These are phyloP conservation scores for Rhododendron griersonianum DNA, from an alignment of 148 eudicot genomes.

Conservation along the genomic window DNA sequence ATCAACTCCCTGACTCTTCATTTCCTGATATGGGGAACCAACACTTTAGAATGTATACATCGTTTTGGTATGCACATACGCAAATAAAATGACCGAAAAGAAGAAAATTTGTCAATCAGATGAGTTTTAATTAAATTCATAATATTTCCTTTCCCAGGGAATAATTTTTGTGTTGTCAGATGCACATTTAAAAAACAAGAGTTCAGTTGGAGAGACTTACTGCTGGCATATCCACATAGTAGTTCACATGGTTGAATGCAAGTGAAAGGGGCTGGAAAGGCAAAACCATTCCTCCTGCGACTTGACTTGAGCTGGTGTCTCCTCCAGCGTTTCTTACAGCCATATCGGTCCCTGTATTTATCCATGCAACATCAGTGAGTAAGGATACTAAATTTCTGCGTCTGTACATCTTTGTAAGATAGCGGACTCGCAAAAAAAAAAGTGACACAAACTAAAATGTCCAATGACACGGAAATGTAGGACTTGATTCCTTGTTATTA, in stretches of 20 bases:
- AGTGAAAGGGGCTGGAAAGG: constrained; percentile 39
- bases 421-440: neutral
- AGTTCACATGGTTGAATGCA: constrained; percentile 35
- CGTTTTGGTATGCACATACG: too few species aligned
- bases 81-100: neutral
- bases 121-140: neutral
- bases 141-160: neutral
- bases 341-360: neutral
- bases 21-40: constrained; percentile 22
- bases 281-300: constrained; percentile 31
- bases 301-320: constrained; percentile 1
- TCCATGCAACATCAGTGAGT: neutral
- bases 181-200: neutral
- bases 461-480: neutral
- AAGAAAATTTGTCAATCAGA: neutral
- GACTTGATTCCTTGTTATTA: neutral
- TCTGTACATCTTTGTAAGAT: neutral
- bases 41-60: neutral
- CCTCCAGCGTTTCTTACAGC: neutral
- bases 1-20: constrained; percentile 29
- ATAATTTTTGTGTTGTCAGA: neutral
- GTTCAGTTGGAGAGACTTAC: constrained; percentile 16
- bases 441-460: neutral
- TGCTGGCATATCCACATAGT: constrained; percentile 13
- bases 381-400: neutral